A percentile compares a stretch with the other conserved stretches of the same genome.
phyloP scores from a whole-genome alignment of 768 basidiomycete species.

The Rhodosporidiobolus sp. region DNA sequence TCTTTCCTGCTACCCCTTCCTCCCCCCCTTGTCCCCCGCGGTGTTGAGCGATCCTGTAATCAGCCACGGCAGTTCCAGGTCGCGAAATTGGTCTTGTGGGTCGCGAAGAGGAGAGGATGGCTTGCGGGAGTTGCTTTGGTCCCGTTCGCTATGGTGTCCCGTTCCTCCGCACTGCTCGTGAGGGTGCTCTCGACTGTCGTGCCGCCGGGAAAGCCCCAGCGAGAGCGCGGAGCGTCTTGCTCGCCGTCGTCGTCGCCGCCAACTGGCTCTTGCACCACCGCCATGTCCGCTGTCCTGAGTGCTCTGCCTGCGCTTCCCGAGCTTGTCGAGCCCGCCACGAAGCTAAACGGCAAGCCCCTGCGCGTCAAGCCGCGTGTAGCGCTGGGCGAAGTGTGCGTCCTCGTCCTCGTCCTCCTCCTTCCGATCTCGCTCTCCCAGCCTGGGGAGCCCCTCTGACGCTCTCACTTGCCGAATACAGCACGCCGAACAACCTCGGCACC shows the following conservation, averaged over 20 bases:
- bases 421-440: background rate
- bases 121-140: too few relatives aligned
- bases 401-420: background rate
- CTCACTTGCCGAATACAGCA: slow-evolving; percentile 51
- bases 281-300: slow-evolving; percentile 24
- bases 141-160: too few relatives aligned
- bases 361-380: slow-evolving; percentile 38
- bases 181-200: too few relatives aligned
- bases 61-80: too few relatives aligned
- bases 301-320: slow-evolving; percentile 22
- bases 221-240: background rate
- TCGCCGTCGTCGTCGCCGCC: background rate
- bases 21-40: too few relatives aligned
- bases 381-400: slow-evolving; percentile 38
- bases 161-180: too few relatives aligned
- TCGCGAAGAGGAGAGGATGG: too few relatives aligned
- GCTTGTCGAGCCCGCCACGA: slow-evolving; percentile 18
- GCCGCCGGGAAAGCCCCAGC: too few relatives aligned
- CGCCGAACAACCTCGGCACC: slow-evolving; percentile 75
- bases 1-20: too few relatives aligned
- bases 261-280: background rate
- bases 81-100: too few relatives aligned
- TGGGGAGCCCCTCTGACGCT: slow-evolving; percentile 59
- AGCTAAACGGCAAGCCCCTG: slow-evolving; percentile 35
- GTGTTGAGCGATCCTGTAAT: too few relatives aligned